Evolutionary conservation across 139 green algal species (phyloP), one percentile per base, ranked within the genome.

Genomic region (Chlamydomonas applanata): DNA sequence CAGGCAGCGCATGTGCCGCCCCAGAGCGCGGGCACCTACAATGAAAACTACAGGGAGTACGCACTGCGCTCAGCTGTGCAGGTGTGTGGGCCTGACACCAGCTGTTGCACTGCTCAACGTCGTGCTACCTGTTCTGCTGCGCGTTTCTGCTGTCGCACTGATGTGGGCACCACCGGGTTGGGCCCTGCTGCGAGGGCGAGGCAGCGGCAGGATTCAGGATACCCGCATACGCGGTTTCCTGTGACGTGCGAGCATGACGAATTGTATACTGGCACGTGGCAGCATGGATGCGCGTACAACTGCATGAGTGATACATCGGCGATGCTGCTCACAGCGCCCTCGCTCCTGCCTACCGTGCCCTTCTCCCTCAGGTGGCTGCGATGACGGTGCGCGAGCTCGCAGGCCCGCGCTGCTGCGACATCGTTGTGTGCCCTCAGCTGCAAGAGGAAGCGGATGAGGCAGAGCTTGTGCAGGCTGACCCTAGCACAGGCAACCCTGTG

Each of bases 1-100:
- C 93, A 88, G 67, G 85, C 89, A 70, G 79, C 95, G 73, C 77
- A 52, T 33, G 79, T 96, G 72, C 90, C 91, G 11, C 66, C 36
- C n/a, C 61, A 36, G 33, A 69, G 19, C 33, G 33, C 17, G 25
- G 62, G 33, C 24, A 69, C 62, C 16, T 53, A 71, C 64, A 25
- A 52, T 32, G 76, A 82, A 27, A 73, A 75, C 72, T 61, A 78
- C 34, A 61, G 77, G 29, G 80, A 86, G 62, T 73, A 81, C 36
- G 80, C 80, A 27, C 60, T 86, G 75, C 60, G 80, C 16, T 81
- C 76, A 0, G 76, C 80, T 22, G 73, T 86, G 1, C 76, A 86
- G 68, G 79, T 85, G 60, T n/a, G 75, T 11, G 14, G 11, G 2
- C 7, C 4, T 60, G 71, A 2, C 27, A 36, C 4, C 29, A 20